Base-by-base conservation (phyloP, 441 rosid genomes). In the Aquilaria agallochum region DNA sequence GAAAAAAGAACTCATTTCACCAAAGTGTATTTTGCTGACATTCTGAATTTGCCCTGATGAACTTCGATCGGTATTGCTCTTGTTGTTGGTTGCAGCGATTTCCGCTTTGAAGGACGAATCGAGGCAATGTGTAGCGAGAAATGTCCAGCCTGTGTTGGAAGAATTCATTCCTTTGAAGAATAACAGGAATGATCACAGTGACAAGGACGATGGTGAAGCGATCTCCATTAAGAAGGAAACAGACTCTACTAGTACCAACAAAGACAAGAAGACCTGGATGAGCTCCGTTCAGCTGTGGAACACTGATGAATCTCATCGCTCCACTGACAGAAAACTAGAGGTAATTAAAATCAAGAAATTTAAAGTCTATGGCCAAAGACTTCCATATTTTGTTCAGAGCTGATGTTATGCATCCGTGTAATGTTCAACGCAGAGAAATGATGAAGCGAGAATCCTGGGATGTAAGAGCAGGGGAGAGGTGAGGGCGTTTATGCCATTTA, bases 241-340 rank as follows among this genome's bases (percentile, higher is more conserved):
- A 10, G 89, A 80, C 12, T 59, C 58, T 42, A 48, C 42, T 10
- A 55, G 11, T 57, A 65, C n/a, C 31, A 34, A 49, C 31, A 75
- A 60, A 50, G 91, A 84, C 59, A 88, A 84, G 85, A 80, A 69
- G 70, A 78, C 74, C 50, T 87, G 93, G 86, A 75, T 81, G 91
- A 83, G 89, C 72, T 80, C 89, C 45, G 82, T 88, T 72, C 96
- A 89, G 78, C 83, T 80, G n/a, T 86, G 96, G 91, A 85, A 75
- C 67, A 64, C 75, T 40, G 82, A 78, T 72, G 30, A 53, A 62
- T 68, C 60, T 68, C 63, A 56, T 49, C 40, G 12, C 58, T 61
- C 32, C 20, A 27, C 62, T 58, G 80, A 77, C 31, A 56, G 31
- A 1, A 44, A 58, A 60, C 9, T 2, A 49, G 45, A 55, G 33